These are phyloP conservation scores for Trichosporon sp. DNA, from an alignment of 1,284 basidiomycete genomes.

Conservation along the genomic window DNA sequence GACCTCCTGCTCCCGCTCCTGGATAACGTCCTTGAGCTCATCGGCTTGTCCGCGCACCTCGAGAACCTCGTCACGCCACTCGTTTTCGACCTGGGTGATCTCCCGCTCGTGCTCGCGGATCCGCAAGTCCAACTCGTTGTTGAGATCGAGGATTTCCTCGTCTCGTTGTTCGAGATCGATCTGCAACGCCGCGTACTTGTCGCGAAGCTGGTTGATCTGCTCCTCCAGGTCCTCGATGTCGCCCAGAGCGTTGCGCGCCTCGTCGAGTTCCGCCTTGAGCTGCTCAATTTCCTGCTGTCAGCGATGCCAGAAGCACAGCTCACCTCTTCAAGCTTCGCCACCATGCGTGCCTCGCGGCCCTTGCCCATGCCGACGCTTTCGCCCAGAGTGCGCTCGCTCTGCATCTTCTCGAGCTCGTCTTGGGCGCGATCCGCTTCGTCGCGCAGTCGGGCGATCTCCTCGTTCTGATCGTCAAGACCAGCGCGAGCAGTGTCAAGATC, in stretches of 20 bases:
- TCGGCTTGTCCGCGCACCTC: constrained; percentile 44
- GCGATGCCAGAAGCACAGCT: constrained; percentile 19
- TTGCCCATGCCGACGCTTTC: constrained; percentile 43
- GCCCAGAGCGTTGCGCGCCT: constrained; percentile 15
- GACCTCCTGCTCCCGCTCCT: constrained; percentile 37
- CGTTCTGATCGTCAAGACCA: constrained; percentile 56
- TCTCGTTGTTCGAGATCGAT: constrained; percentile 49
- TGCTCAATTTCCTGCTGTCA: constrained; percentile 25
- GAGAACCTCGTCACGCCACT: constrained; percentile 47
- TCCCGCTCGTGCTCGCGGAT: constrained; percentile 44
- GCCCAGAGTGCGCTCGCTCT: constrained; percentile 51
- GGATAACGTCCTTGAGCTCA: constrained; percentile 46
- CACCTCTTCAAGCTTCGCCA: constrained; percentile 64
- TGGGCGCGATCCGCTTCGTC: constrained; percentile 55
- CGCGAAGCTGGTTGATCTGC: constrained; percentile 46
- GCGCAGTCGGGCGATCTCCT: constrained; percentile 52
- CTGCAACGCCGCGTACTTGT: constrained; percentile 44
- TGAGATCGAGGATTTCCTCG: constrained; percentile 48
- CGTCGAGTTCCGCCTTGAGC: constrained; percentile 33
- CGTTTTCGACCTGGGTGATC: constrained; percentile 42
- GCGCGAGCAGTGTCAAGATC: constrained; percentile 60
- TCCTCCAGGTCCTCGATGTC: constrained; percentile 45
- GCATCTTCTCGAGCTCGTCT: constrained; percentile 61
- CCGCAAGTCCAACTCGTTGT: constrained; percentile 46
- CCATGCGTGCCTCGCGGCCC: constrained; percentile 59